phyloP scores from a whole-genome alignment of 2,329 filamentous ascomycete genomes.

The Penicillium sp. region DNA sequence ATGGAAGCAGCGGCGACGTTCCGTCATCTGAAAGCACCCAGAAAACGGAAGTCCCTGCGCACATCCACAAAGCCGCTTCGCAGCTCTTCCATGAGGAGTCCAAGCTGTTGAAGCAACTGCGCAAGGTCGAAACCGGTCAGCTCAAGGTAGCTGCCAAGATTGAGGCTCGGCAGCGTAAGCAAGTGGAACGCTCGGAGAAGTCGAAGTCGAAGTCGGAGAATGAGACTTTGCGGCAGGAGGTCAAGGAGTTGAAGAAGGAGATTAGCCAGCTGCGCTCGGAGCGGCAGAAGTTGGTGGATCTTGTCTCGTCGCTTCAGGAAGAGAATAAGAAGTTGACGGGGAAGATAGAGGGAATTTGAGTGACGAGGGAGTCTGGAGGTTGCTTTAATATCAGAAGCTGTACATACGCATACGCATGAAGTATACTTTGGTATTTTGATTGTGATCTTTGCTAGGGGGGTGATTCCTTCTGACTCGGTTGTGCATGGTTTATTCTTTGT shows the following conservation, averaged over 20 bases:
- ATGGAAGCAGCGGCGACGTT: conserved; percentile 19
- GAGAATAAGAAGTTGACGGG: conserved; percentile 56
- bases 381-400: not conserved
- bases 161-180: conserved; percentile 40
- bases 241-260: conserved; percentile 53
- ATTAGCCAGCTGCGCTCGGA: conserved; percentile 52
- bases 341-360: conserved; percentile 30
- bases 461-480: not conserved
- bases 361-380: not conserved
- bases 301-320: conserved; percentile 58
- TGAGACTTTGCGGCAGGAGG: conserved; percentile 51
- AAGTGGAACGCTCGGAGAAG: conserved; percentile 48
- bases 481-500: not conserved
- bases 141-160: conserved; percentile 45
- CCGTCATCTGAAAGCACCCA: conserved; percentile 14
- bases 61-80: conserved; percentile 34
- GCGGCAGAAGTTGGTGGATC: conserved; percentile 51
- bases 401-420: not conserved
- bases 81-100: conserved; percentile 36
- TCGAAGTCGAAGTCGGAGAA: conserved; percentile 44
- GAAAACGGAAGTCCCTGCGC: conserved; percentile 23
- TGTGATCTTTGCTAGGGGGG: not conserved
- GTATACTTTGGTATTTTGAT: not conserved
- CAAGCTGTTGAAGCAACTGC: conserved; percentile 42
- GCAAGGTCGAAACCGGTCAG: conserved; percentile 47